Evolutionary conservation across 1,284 basidiomycete genomes (phyloP), one percentile per base, ranked within the genome.

Genomic region (Cutaneotrichosporon mucoides): DNA sequence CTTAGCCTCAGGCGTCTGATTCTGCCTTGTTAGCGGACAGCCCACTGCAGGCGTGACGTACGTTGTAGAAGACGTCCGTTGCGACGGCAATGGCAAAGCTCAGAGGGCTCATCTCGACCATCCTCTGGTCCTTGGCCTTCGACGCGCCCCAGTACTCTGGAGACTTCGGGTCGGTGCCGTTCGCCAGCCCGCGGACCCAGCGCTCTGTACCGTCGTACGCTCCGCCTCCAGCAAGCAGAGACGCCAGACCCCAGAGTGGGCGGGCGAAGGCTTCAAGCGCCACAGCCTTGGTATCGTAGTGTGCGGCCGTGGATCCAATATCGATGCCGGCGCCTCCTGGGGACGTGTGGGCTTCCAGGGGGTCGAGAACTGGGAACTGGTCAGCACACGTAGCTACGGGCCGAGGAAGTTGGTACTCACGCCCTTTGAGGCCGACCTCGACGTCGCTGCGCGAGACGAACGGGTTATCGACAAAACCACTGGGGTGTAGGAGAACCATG

Each of bases 91-190:
- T 80, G 0, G 86, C 81, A 72, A 86, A 89, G 1, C 87, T 87
- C 64, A 89, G 85, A 5, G 88, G 85, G 59, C 85, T 86, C 78
- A 88, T 89, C 73, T 89, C 88, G 0, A 89, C 88, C 88, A 90
- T 90, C 35, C 88, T 76, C 75, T 90, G 88, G 71, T 89, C 88
- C 73, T 85, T 87, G 67, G 87, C 83, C 57, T 83, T 81, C 80
- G 88, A 88, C 53, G 82, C 77, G 3, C 87, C 88, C 88, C 88
- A 90, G 73, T 87, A 89, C 75, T 89, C 88, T 3, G 81, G 79
- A 57, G 82, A 80, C 8, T 80, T 73, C 0, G 86, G 86, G 68
- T 89, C 80, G 9, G 86, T 87, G 2, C 88, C 88, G 62, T 80
- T 85, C 15, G 81, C 81, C 61, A 89, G 83, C 1, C 88, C 88